Percentiles rank a stretch among this genome's conserved stretches.
Conservation (phyloP, 163 green algal species). For the Coccomyxa subellipsoidea region DNA sequence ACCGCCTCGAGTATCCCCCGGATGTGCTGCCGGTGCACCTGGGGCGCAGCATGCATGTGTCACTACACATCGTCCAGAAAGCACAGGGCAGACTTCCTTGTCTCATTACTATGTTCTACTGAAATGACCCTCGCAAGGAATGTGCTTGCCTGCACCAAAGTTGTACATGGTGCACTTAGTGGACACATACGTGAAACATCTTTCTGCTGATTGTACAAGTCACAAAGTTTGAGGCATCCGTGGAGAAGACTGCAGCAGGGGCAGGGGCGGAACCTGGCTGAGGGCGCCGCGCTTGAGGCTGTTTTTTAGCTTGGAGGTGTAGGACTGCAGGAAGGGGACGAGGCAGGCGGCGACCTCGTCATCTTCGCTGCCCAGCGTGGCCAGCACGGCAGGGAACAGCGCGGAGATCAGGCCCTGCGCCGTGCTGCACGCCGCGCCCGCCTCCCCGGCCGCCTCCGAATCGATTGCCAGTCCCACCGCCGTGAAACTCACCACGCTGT, state of each 20-base stretch:
- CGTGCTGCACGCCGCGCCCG: conserved; percentile 22
- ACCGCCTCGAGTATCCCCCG: conserved; percentile 38
- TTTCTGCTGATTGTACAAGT: too few species aligned
- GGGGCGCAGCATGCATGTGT: background rate
- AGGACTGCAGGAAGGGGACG: conserved; percentile 81
- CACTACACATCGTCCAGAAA: too few species aligned
- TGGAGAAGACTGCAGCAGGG: too few species aligned
- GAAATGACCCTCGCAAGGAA: too few species aligned
- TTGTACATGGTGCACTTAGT: too few species aligned
- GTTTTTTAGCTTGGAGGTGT: conserved; percentile 64
- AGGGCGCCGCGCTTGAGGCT: conserved; percentile 44
- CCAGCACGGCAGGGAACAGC: conserved; percentile 69
- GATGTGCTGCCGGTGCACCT: conserved; percentile 23
- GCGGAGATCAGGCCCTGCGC: conserved; percentile 61
- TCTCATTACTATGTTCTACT: too few species aligned
- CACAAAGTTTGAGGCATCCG: too few species aligned
- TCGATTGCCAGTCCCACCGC: conserved; percentile 71
- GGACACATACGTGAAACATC: too few species aligned
- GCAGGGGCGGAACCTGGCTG: too few species aligned
- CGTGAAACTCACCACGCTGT: conserved; percentile 64
- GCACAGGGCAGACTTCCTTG: too few species aligned
- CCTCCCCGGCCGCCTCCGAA: conserved; percentile 56
- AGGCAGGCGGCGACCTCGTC: conserved; percentile 75
- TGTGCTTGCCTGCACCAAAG: too few species aligned
- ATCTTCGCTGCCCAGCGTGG: conserved; percentile 49